Percentiles rank a stretch among this genome's conserved stretches.
Conservation (phyloP, 306 rosid species). For the Morella rubra region DNA sequence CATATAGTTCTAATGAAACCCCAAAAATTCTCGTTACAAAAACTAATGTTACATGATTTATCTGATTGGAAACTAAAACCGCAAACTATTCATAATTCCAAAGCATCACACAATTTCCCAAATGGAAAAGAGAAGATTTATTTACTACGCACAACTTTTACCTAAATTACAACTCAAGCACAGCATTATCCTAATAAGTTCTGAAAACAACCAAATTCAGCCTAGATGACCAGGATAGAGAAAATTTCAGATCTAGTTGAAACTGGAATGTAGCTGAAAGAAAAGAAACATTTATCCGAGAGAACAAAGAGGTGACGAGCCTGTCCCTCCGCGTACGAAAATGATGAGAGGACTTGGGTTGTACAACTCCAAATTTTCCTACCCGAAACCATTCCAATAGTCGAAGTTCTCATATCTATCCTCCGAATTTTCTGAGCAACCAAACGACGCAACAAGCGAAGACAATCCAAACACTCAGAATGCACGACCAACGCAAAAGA, state of each 20-base stretch:
- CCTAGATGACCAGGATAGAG: neutral
- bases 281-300: neutral
- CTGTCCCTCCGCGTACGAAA: neutral
- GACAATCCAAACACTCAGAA: neutral
- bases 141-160: neutral
- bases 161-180: slow-evolving; percentile 5
- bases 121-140: slow-evolving; percentile 8
- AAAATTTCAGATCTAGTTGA: slow-evolving; percentile 33
- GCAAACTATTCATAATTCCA: neutral
- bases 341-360: too few relatives aligned
- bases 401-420: neutral
- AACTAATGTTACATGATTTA: neutral
- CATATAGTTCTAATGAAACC: neutral
- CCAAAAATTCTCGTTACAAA: neutral
- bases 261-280: neutral
- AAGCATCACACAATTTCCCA: neutral
- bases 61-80: neutral
- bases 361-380: neutral
- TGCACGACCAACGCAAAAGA: neutral
- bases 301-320: neutral
- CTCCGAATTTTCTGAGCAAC: slow-evolving; percentile 17
- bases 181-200: neutral
- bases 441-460: slow-evolving; percentile 14
- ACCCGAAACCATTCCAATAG: neutral
- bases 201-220: slow-evolving; percentile 14